Conservation (phyloP, 1,139 yeast species). For the Yamadazyma atmosphaerica region DNA sequence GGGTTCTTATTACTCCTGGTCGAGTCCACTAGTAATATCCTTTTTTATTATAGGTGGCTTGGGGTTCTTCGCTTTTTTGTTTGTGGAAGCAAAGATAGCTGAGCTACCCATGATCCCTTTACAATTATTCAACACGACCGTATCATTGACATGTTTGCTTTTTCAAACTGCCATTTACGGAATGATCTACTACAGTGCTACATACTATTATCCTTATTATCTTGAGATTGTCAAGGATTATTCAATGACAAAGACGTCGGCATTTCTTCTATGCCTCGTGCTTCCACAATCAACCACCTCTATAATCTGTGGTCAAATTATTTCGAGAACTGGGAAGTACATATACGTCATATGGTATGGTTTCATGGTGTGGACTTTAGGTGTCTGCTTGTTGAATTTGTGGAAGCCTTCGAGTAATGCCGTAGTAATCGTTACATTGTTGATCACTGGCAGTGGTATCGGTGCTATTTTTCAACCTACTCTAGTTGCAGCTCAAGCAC, state of each 20-base stretch:
- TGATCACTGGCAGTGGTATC: constrained; percentile 45
- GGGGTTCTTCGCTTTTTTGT: constrained; percentile 33
- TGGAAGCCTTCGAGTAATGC: constrained; percentile 31
- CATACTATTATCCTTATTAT: constrained; percentile 46
- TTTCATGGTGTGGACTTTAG: constrained; percentile 38
- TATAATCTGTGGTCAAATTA: constrained; percentile 36
- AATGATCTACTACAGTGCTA: constrained; percentile 40
- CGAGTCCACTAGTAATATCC: constrained; percentile 42
- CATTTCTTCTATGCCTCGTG: constrained; percentile 39
- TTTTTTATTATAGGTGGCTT: constrained; percentile 47
- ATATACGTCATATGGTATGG: constrained; percentile 40
- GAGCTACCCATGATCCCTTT: constrained; percentile 53
- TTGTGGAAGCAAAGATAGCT: constrained; percentile 46
- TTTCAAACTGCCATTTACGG: constrained; percentile 47
- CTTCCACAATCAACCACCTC: constrained; percentile 34
- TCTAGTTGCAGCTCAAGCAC: constrained; percentile 51
- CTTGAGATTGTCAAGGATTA: constrained; percentile 45
- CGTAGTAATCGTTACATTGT: constrained; percentile 29
- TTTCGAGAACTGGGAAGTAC: constrained; percentile 38
- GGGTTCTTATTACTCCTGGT: constrained; percentile 50
- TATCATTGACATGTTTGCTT: constrained; percentile 36
- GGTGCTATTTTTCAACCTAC: constrained; percentile 55
- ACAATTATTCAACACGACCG: constrained; percentile 30
- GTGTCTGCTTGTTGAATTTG: constrained; percentile 32
- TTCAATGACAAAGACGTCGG: constrained; percentile 33